Base-by-base conservation (phyloP, 768 basidiomycete species). In the Mycena epipterygia region DNA sequence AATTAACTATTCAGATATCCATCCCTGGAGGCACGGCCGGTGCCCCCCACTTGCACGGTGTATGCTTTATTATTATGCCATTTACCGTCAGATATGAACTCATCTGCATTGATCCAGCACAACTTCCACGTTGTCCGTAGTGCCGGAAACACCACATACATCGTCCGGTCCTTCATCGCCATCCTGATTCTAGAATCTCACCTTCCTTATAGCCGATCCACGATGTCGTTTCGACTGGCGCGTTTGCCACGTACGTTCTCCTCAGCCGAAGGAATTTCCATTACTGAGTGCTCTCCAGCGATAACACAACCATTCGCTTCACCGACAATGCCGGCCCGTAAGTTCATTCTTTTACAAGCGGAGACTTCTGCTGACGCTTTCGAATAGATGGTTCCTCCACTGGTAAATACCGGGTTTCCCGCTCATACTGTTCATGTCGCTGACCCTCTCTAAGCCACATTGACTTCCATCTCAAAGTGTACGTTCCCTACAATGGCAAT, bases 231-330 rank as follows among this genome's bases (percentile, higher is more conserved):
- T 44, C 37, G 9, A 67, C 67, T 7, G 71, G 56, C 13, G 25
- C 64, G 0, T 19, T 1, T 14, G 60, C 65, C 41, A 61, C 53
- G 49, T 67, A 48, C 29, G 66, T 44, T 35, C 17, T 5, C 27
- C 46, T 2, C 49, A 21, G 29, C n/a, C n/a, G n/a, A n/a, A n/a
- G 46, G 21, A 21, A 30, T 46, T 29, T 27, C n/a, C n/a, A 17
- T 8, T 2, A 13, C 61, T 63, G 27, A 64, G 19, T 25, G 5
- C 3, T 32, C 7, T 23, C 12, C 65, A 68, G 64, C 30, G 76
- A 77, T 19, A 59, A 49, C 55, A 58, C 84, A 23, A 84, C 82
- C 21, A 78, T 90, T 42, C 83, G 87, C 29, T 89, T 87, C 32
- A 85, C 89, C 11, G 87, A 90, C 76, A 90, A 72, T 27, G 66